Conservation (phyloP, 306 rosid genomes). For the Medicago lupulina region DNA sequence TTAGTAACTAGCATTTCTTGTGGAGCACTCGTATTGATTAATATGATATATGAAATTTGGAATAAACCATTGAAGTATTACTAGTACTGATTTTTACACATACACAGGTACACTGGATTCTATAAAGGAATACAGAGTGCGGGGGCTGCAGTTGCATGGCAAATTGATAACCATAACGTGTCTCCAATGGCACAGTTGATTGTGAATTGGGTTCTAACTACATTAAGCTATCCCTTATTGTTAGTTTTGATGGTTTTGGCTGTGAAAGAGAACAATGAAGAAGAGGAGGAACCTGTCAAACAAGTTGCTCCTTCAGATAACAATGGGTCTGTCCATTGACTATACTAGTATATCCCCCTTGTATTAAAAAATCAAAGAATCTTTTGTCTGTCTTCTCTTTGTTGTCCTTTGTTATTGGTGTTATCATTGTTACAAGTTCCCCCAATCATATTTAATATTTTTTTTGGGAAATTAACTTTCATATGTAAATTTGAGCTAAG, state of each 20-base stretch:
- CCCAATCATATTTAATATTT: neutral
- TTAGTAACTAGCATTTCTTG: neutral
- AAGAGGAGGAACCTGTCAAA: constrained; percentile 44
- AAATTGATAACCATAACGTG: constrained; percentile 63
- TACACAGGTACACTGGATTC: constrained; percentile 82
- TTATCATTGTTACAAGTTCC: neutral
- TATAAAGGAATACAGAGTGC: constrained; percentile 96
- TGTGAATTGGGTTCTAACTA: constrained; percentile 69
- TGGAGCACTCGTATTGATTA: no score
- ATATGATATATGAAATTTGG: neutral
- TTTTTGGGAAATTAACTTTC: no score
- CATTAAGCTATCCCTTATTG: constrained; percentile 73
- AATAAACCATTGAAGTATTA: neutral
- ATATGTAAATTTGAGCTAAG: no score
- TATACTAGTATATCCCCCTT: neutral
- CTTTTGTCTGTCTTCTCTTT: constrained; percentile 25
- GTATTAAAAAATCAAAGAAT: neutral
- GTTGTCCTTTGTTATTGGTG: constrained; percentile 18
- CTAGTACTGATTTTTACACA: neutral
- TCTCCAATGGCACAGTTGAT: constrained; percentile 65
- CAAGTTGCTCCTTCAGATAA: constrained; percentile 43
- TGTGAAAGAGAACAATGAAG: constrained; percentile 60
- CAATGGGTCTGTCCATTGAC: constrained; percentile 34
- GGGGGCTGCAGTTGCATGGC: constrained; percentile 98
- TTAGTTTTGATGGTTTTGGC: constrained; percentile 65